A percentile compares a stretch with the other conserved stretches of the same genome.
Evolutionary conservation across 257 asterid genomes (phyloP).

Genomic region (Voacanga thouarsii): DNA sequence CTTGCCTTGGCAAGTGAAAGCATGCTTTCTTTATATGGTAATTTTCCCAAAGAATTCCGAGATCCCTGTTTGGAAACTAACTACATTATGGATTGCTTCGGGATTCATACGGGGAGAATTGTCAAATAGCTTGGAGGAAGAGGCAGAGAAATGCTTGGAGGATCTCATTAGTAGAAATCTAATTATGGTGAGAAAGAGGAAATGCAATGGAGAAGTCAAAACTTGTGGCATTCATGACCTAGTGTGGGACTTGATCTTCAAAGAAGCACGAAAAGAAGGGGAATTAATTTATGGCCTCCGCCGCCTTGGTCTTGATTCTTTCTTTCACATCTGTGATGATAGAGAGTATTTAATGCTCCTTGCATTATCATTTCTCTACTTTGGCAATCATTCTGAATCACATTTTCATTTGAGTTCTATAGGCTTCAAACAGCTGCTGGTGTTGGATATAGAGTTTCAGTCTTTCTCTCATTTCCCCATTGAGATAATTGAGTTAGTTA

Average conservation of each 20-base stretch:
- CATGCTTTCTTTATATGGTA: not conserved
- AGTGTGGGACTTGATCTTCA: constrained; percentile 11
- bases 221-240: constrained; percentile 17
- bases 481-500: constrained; percentile 17
- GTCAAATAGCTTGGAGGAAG: not conserved
- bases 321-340: not conserved
- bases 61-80: constrained; percentile 8
- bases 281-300: constrained; percentile 23
- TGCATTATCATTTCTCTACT: constrained; percentile 16
- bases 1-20: constrained; percentile 34
- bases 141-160: constrained; percentile 5
- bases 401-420: not conserved
- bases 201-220: constrained; percentile 10
- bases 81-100: constrained; percentile 8
- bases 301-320: constrained; percentile 19
- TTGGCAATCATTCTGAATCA: not conserved
- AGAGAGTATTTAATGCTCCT: constrained; percentile 1
- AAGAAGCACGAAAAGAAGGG: constrained; percentile 9
- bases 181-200: constrained; percentile 3
- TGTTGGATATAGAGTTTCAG: constrained; percentile 25
- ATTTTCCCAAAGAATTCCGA: constrained; percentile 7
- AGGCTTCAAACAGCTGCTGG: constrained; percentile 29
- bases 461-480: constrained; percentile 26
- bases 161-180: constrained; percentile 5
- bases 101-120: constrained; percentile 11